Percentiles rank a stretch among this genome's conserved stretches.
These are phyloP conservation scores for Colletotrichum gloeosporioides DNA, from an alignment of 2,329 filamentous ascomycete species.

Conservation along the genomic window DNA sequence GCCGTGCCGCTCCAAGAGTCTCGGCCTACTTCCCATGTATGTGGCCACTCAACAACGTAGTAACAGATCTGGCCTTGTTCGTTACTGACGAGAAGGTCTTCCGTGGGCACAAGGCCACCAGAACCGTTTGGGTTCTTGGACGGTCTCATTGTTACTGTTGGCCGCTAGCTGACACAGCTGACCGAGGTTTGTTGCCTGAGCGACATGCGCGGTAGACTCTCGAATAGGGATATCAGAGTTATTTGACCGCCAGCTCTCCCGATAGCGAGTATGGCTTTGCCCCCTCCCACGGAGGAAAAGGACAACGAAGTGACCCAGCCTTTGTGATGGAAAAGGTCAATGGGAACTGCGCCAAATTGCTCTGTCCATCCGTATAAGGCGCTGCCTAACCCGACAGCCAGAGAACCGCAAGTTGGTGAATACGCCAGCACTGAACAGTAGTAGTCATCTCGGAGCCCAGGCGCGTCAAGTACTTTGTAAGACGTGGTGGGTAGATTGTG, in stretches of 20 bases:
- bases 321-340: constrained; percentile 43
- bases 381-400: constrained; percentile 84
- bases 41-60: constrained; percentile 88
- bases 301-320: constrained; percentile 81
- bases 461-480: constrained; percentile 88
- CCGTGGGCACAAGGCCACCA: constrained; percentile 64
- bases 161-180: constrained; percentile 83
- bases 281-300: constrained; percentile 82
- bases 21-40: constrained; percentile 63
- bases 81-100: constrained; percentile 88
- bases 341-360: constrained; percentile 64
- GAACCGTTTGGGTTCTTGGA: constrained; percentile 55
- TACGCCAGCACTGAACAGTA: constrained; percentile 94
- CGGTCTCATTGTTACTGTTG: constrained; percentile 58
- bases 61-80: constrained; percentile 84
- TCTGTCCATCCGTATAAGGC: constrained; percentile 92
- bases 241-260: constrained; percentile 81
- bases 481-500: constrained; percentile 68
- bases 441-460: constrained; percentile 89
- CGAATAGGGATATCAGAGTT: constrained; percentile 78
- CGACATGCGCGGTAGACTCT: constrained; percentile 73
- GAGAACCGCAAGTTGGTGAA: constrained; percentile 72
- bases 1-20: constrained; percentile 80
- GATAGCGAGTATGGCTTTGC: constrained; percentile 82
- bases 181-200: constrained; percentile 74